Evolutionary conservation across 164 flowering plant species (phyloP), one percentile per base, ranked within the genome.

Genomic region (Aristolochia contorta): DNA sequence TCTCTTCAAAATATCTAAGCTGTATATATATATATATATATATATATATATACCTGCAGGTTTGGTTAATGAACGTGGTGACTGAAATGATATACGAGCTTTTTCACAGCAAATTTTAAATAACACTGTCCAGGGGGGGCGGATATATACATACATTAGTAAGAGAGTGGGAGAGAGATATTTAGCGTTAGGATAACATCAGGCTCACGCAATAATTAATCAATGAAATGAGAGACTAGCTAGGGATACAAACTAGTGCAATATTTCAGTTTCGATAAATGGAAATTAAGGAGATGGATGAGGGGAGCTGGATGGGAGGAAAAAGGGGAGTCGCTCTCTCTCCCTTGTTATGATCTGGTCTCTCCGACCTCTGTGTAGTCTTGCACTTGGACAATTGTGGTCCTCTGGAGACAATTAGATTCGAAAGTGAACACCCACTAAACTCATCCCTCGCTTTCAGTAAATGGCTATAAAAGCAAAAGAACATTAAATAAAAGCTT

Each of bases 401-500:
- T 63, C 66, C 65, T 45, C 45, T 13, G 47, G 19, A 55, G n/a
- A 55, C 33, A 54, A 23, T 52, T 22, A 52, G 33, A 52, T 62
- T 52, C 20, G 32, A 62, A 62, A 62, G 57, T 43, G 58, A 55
- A 47, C 47, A 48, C 53, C 66, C 59, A 55, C 66, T 47, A 54
- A 52, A 55, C 46, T 54, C 53, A 47, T 46, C 13, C 24, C 45
- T 27, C 54, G 22, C 59, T 55, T 24, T 47, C 59, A 63, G 25
- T 13, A 22, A 45, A 53, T 16, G 58, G 55, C 19, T 4, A 15
- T 14, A 43, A 37, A 27, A 50, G 56, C n/a, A 32, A 75, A 67
- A 71, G 21, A 13, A 33, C 22, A 32, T 32, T 30, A 56, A 56
- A 56, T 16, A 30, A 30, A 33, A 56, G 18, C 58, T 16, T 30